Percentiles rank a stretch among this genome's conserved stretches.
Evolutionary conservation across 2,329 filamentous ascomycete species (phyloP).

Genomic region (Phialemoniopsis sp.): DNA sequence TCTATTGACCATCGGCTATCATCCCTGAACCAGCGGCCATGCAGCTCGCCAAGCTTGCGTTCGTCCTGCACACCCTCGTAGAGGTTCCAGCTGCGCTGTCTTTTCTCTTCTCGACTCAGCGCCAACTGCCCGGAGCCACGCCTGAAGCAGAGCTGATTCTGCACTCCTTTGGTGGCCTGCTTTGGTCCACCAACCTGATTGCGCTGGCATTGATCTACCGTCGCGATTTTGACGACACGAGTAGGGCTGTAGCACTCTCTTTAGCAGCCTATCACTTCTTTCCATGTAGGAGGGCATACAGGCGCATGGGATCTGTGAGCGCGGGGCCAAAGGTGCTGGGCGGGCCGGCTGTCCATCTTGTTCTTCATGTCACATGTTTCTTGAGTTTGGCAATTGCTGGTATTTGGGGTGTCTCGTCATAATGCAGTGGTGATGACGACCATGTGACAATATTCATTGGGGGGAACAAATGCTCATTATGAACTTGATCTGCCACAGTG

Average conservation of each 20-base stretch:
- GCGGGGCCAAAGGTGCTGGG: slow-evolving; percentile 27
- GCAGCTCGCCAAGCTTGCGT: slow-evolving; percentile 3
- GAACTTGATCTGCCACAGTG: too few species aligned
- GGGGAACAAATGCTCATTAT: too few species aligned
- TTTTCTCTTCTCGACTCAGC: slow-evolving; percentile 37
- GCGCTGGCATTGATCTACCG: slow-evolving; percentile 29
- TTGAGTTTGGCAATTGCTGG: slow-evolving; percentile 23
- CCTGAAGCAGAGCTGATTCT: slow-evolving; percentile 35
- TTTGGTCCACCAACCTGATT: slow-evolving; percentile 39
- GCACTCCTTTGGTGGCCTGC: slow-evolving; percentile 41
- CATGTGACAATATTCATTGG: too few species aligned
- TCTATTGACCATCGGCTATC: too few species aligned
- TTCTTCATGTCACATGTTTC: slow-evolving; percentile 33
- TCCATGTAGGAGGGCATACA: slow-evolving; percentile 38
- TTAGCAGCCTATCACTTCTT: slow-evolving; percentile 45
- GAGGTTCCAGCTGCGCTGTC: slow-evolving; percentile 30
- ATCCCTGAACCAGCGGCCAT: too few species aligned
- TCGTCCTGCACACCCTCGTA: slow-evolving; percentile 10
- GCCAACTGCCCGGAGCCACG: slow-evolving; percentile 36
- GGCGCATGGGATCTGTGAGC: slow-evolving; percentile 19
- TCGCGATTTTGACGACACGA: slow-evolving; percentile 21
- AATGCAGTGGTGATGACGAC: too few species aligned
- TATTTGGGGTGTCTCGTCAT: slow-evolving; percentile 7
- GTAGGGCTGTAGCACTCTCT: slow-evolving; percentile 28
- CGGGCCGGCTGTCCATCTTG: slow-evolving; percentile 40